Conservation (phyloP, 1,139 yeast genomes). For the Candida tetrigidarum region DNA sequence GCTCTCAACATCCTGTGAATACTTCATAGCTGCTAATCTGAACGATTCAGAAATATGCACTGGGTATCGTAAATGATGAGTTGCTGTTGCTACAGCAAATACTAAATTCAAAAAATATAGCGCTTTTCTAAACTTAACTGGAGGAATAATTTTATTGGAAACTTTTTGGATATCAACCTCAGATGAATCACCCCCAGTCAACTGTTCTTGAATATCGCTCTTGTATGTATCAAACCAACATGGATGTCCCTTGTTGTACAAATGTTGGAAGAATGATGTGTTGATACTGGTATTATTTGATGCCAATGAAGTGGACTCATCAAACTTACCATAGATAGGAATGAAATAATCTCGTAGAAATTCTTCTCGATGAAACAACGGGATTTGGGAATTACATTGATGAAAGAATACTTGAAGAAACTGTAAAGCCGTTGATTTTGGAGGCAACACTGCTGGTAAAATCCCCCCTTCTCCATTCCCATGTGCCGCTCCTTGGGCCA, state of each 20-base stretch:
- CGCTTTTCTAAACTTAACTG: slow-evolving; percentile 43
- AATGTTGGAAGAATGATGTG: slow-evolving; percentile 15
- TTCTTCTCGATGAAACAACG: slow-evolving; percentile 79
- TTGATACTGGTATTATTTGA: slow-evolving; percentile 62
- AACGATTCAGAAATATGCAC: slow-evolving; percentile 73
- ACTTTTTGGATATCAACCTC: slow-evolving; percentile 22
- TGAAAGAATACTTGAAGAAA: slow-evolving; percentile 72
- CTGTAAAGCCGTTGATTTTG: slow-evolving; percentile 70
- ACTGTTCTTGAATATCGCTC: slow-evolving; percentile 20
- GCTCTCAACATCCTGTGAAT: slow-evolving; percentile 60
- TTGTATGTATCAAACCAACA: slow-evolving; percentile 16
- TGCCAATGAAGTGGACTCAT: slow-evolving; percentile 58
- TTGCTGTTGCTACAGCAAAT: slow-evolving; percentile 82
- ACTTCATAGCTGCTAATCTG: slow-evolving; percentile 67
- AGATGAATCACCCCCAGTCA: slow-evolving; percentile 1
- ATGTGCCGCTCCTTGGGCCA: neutral
- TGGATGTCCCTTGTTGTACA: slow-evolving; percentile 4
- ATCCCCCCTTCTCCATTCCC: slow-evolving; percentile 15
- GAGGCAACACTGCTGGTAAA: slow-evolving; percentile 62
- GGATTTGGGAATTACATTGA: slow-evolving; percentile 81
- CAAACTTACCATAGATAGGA: slow-evolving; percentile 77
- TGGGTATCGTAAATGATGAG: slow-evolving; percentile 72
- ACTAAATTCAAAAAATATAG: slow-evolving; percentile 72
- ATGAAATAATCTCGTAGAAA: slow-evolving; percentile 67
- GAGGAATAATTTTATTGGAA: slow-evolving; percentile 48